Evolutionary conservation across 2,329 filamentous ascomycete species (phyloP), one percentile per base, ranked within the genome.

Genomic region (Trichoderma harzianum): DNA sequence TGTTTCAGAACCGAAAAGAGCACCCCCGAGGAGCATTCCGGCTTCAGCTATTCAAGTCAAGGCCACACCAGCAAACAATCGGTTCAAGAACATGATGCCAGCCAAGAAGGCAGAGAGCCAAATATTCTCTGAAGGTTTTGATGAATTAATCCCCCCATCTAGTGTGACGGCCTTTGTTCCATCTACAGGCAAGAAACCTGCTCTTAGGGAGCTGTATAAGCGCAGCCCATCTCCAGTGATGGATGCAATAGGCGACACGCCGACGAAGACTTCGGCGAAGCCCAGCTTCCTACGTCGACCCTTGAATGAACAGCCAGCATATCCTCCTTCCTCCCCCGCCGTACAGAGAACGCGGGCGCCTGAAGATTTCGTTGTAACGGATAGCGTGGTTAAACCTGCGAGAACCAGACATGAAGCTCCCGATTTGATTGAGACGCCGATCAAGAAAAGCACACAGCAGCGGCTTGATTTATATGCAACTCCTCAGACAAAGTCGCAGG

Each of bases 11-110:
- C 7, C 58, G 32, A 73, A 60, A 55, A 69, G 32, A 28, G 80
- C 57, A 4, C 57, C 86, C 77, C 84, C 74, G 55, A 83, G 84
- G 64, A 78, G 79, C 70, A 77, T 79, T 16, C 76, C 78, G 7
- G 79, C 79, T 32, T n/a, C n/a, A n/a, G n/a, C n/a, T n/a, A n/a
- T n/a, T n/a, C n/a, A n/a, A 67, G 84, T 90, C 67, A 89, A 89
- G 77, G 88, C 88, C 5, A 90, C 88, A 0, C 88, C 88, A 1
- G 83, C 84, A 34, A 87, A 85, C 73, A 84, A 83, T 62, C 84
- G 88, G 8, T 89, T 87, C 80, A 86, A 80, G 70, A 85, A 89
- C 74, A 84, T 83, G 2, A 79, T 88, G 73, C 79, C 81, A 55
- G 71, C 75, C 51, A 78, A 81, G 61, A 62, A 75, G 34, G 77